These are phyloP conservation scores for Kwoniella botswanensis DNA, from an alignment of 768 basidiomycete species.

Conservation along the genomic window DNA sequence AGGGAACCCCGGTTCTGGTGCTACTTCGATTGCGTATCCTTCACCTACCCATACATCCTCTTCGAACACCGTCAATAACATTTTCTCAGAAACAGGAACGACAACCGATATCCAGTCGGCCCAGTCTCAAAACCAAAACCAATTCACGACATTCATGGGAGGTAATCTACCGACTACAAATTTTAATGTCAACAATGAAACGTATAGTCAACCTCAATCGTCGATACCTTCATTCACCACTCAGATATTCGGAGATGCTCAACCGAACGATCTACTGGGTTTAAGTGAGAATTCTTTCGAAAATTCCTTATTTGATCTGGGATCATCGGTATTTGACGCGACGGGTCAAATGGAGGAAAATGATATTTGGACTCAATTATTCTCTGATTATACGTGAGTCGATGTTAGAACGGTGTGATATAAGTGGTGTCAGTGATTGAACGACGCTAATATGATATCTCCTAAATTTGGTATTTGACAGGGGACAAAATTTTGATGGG, in stretches of 20 bases:
- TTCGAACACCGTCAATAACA: neutral
- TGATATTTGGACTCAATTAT: constrained; percentile 40
- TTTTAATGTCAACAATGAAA: neutral
- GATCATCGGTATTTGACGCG: constrained; percentile 10
- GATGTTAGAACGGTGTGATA: neutral
- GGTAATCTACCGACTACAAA: constrained; percentile 1
- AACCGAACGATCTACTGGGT: constrained; percentile 4
- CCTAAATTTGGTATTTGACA: neutral
- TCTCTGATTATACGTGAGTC: constrained; percentile 34
- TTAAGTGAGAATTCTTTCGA: constrained; percentile 2
- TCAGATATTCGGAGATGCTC: neutral
- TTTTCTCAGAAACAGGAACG: neutral
- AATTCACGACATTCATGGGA: constrained; percentile 11
- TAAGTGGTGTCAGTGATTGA: too few species aligned
- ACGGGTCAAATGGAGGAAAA: constrained; percentile 21
- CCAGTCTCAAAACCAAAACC: neutral
- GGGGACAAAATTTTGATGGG: constrained; percentile 15
- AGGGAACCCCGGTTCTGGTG: neutral
- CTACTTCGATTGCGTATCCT: neutral
- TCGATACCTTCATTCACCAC: neutral
- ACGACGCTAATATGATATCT: too few species aligned
- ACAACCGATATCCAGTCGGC: neutral
- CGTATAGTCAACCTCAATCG: neutral
- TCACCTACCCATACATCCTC: neutral
- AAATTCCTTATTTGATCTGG: constrained; percentile 22